Evolutionary conservation across 352 stramenopile species (phyloP).

Genomic region (Phytopythium aichiense): DNA sequence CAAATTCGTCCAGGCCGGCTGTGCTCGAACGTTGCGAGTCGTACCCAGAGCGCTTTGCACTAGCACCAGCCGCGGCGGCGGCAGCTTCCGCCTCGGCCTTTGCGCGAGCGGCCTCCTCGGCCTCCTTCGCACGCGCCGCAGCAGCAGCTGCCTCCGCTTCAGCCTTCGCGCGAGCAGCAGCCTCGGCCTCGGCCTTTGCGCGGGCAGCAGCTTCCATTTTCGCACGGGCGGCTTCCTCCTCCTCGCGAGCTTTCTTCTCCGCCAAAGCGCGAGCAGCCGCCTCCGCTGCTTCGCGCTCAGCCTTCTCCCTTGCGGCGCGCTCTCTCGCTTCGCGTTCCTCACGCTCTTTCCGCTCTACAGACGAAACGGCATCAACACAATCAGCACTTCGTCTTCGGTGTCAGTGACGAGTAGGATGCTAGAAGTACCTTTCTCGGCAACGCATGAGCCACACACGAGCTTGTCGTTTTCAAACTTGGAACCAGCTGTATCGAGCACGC

Average conservation of each 20-base stretch:
- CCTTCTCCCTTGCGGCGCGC: conserved; percentile 36
- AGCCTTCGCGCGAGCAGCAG: conserved; percentile 30
- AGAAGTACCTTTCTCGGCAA: conserved; percentile 34
- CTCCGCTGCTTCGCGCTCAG: conserved; percentile 47
- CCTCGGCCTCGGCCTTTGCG: conserved; percentile 23
- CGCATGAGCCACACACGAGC: conserved; percentile 53
- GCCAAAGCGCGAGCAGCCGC: conserved; percentile 38
- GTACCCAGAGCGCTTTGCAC: conserved; percentile 12
- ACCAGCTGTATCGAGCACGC: conserved; percentile 16
- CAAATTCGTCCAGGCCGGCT: conserved; percentile 62
- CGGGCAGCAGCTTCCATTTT: conserved; percentile 5
- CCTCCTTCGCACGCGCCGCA: conserved; percentile 12
- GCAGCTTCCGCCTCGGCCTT: conserved; percentile 22
- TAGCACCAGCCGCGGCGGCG: conserved; percentile 17
- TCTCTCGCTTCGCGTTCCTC: conserved; percentile 52
- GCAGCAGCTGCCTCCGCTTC: conserved; percentile 28
- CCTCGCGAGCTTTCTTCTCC: conserved; percentile 43
- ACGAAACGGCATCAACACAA: neutral
- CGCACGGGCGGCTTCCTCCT: conserved; percentile 14
- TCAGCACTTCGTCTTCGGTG: neutral
- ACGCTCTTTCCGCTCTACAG: conserved; percentile 41
- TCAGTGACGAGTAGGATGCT: neutral
- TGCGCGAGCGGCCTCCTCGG: conserved; percentile 13
- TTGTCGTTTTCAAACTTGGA: conserved; percentile 50
- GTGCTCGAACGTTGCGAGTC: conserved; percentile 31